These are phyloP conservation scores for Penicillium freii DNA, from an alignment of 2,329 filamentous ascomycete genomes.

Conservation along the genomic window DNA sequence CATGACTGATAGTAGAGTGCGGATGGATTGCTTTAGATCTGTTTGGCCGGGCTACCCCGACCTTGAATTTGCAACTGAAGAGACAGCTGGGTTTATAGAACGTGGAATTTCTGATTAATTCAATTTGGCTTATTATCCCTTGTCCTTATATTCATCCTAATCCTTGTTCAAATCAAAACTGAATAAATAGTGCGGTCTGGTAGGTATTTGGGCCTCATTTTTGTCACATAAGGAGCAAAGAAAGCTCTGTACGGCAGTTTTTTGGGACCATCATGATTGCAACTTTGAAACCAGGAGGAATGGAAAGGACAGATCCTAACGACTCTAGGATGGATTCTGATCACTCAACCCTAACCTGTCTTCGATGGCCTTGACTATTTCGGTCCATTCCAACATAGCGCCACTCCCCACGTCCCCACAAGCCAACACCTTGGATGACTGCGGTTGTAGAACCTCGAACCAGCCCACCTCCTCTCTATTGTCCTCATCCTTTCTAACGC, in stretches of 20 bases:
- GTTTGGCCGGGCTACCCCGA: too few relatives aligned
- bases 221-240: background rate
- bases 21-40: too few relatives aligned
- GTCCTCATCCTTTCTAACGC: conserved; percentile 39
- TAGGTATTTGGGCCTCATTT: background rate
- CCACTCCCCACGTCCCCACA: conserved; percentile 79
- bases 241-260: background rate
- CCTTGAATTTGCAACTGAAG: too few relatives aligned
- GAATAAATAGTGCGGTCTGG: background rate
- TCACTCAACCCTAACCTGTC: conserved; percentile 20
- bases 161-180: background rate
- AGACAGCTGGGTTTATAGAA: too few relatives aligned
- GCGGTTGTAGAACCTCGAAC: conserved; percentile 71
- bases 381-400: conserved; percentile 74
- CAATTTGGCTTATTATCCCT: background rate
- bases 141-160: background rate
- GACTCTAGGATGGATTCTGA: background rate
- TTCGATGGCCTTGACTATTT: conserved; percentile 66
- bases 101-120: too few relatives aligned
- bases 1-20: too few relatives aligned
- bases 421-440: conserved; percentile 68
- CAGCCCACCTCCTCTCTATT: conserved; percentile 42
- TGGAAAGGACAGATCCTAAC: background rate
- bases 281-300: background rate
- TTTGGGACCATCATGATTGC: background rate